Percentiles rank a stretch among this genome's conserved stretches.
Conservation (phyloP, 2,329 filamentous ascomycete genomes). For the Raffaelea arxii region DNA sequence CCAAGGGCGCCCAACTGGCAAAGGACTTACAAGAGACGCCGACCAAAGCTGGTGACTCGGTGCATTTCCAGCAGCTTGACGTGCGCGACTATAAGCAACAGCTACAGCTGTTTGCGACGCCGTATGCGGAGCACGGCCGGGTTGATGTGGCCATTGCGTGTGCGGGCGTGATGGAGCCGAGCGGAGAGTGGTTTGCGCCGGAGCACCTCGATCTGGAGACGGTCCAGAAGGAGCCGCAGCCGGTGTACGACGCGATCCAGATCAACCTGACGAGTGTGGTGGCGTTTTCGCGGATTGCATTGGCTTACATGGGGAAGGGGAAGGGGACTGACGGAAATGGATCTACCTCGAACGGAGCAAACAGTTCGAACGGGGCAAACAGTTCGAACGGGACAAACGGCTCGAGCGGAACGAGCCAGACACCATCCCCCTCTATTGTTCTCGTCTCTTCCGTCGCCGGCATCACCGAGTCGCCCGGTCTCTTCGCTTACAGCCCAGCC, state of each 20-base stretch:
- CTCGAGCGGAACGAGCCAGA: no score
- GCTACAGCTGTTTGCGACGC: slow-evolving; percentile 33
- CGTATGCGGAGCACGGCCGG: slow-evolving; percentile 29
- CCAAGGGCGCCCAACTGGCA: no score
- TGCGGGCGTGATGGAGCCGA: slow-evolving; percentile 32
- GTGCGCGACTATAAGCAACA: slow-evolving; percentile 35
- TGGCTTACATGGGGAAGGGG: slow-evolving; percentile 39
- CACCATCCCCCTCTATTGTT: slow-evolving; percentile 12
- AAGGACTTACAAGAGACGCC: no score
- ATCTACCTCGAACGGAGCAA: no score
- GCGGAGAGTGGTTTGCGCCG: slow-evolving; percentile 35
- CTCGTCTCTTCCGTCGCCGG: slow-evolving; percentile 30
- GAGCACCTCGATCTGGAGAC: slow-evolving; percentile 28
- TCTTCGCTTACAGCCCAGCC: slow-evolving; percentile 34
- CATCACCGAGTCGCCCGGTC: slow-evolving; percentile 34
- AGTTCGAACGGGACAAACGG: no score
- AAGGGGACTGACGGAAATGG: no score
- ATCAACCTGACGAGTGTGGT: slow-evolving; percentile 37
- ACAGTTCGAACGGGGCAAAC: no score
- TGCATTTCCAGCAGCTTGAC: slow-evolving; percentile 31
- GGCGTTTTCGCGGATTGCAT: slow-evolving; percentile 36
- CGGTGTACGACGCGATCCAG: slow-evolving; percentile 28
- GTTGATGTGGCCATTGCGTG: slow-evolving; percentile 24
- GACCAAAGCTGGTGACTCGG: no score
- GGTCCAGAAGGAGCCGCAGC: slow-evolving; percentile 23